Percentiles rank a stretch among this genome's conserved stretches.
phyloP scores from a whole-genome alignment of 805 yeast genomes.

The Tetrapisispora phaffii region DNA sequence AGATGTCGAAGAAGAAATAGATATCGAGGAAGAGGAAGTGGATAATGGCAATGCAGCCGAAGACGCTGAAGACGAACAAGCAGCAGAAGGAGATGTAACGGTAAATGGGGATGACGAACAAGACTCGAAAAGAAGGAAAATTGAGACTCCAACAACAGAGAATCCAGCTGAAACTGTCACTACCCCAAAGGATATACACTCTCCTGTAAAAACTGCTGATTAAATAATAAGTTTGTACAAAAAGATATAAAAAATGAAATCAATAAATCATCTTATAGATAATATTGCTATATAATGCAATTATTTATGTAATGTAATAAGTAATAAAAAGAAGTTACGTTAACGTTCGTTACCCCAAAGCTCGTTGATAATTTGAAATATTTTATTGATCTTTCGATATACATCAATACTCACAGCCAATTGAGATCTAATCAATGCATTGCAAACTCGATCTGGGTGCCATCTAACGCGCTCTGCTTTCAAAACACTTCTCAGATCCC shows the following conservation, averaged over 20 bases:
- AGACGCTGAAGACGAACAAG: conserved; percentile 35
- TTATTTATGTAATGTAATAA: too few species aligned
- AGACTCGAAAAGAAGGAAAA: conserved; percentile 12
- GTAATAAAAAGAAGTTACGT: too few species aligned
- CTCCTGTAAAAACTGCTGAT: conserved; percentile 4
- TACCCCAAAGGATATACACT: conserved; percentile 25
- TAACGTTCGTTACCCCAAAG: conserved; percentile 25
- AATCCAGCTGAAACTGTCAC: conserved; percentile 12
- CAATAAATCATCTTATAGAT: background rate
- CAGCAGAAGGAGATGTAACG: conserved; percentile 30
- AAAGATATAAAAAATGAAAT: background rate
- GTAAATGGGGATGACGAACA: conserved; percentile 26
- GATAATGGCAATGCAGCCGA: conserved; percentile 32
- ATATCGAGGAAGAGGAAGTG: conserved; percentile 39
- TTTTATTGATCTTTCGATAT: conserved; percentile 26
- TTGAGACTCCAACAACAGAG: conserved; percentile 8
- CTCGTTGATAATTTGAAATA: conserved; percentile 36
- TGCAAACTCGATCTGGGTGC: conserved; percentile 52
- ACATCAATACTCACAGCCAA: background rate
- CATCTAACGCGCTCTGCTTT: conserved; percentile 49
- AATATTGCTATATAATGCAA: background rate
- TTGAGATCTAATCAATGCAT: background rate
- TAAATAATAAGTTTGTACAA: background rate
- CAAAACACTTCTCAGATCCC: conserved; percentile 11
- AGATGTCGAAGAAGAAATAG: conserved; percentile 30